phyloP scores from a whole-genome alignment of 148 eudicot species.

The Hydrangea macrophylla region DNA sequence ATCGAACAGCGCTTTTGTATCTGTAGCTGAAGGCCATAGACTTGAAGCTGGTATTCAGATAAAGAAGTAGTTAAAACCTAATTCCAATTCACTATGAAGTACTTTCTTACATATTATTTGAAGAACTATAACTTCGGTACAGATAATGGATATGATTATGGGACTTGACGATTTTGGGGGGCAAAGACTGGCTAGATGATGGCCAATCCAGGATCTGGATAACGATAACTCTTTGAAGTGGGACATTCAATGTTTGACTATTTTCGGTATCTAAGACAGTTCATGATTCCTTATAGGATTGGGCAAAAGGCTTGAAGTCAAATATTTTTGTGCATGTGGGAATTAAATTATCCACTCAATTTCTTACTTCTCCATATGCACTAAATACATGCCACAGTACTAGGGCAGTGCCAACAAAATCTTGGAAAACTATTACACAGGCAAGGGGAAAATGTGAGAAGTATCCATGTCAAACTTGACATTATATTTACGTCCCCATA shows the following conservation, averaged over 20 bases:
- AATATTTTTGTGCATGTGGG: background rate
- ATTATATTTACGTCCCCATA: no score
- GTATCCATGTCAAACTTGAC: no score
- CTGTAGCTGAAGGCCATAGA: conserved; percentile 52
- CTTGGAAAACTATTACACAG: no score
- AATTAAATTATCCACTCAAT: background rate
- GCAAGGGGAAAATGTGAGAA: no score
- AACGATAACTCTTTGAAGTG: background rate
- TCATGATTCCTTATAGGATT: background rate
- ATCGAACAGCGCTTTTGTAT: conserved; percentile 52
- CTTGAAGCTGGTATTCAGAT: conserved; percentile 44
- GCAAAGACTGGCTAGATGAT: no score
- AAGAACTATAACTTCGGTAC: background rate
- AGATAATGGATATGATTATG: conserved; percentile 3
- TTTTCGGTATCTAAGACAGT: background rate
- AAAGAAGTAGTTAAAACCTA: background rate
- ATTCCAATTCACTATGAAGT: no score
- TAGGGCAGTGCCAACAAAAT: background rate
- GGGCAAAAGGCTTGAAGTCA: background rate
- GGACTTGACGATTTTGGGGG: no score
- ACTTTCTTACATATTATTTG: no score
- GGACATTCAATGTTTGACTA: background rate
- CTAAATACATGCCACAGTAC: background rate
- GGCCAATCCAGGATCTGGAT: background rate
- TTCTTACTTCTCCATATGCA: background rate